These are phyloP conservation scores for Trichophyton rubrum DNA, from an alignment of 2,329 filamentous ascomycete genomes.

Conservation along the genomic window DNA sequence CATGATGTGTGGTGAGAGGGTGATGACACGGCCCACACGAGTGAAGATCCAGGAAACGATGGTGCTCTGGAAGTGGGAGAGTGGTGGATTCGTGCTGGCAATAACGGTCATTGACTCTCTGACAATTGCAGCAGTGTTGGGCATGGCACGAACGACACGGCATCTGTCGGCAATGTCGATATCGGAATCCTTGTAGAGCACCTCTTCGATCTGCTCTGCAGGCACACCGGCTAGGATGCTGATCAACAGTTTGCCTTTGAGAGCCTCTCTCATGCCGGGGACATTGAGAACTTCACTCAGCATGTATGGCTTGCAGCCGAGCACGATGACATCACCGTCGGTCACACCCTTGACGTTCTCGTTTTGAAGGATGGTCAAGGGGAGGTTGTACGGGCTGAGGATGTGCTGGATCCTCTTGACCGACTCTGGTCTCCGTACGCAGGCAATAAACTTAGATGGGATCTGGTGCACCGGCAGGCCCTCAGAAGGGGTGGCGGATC, in stretches of 20 bases:
- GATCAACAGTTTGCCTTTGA: slow-evolving; percentile 68
- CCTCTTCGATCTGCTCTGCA: slow-evolving; percentile 52
- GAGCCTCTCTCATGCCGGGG: slow-evolving; percentile 56
- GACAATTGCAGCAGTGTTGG: slow-evolving; percentile 69
- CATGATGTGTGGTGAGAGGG: slow-evolving; percentile 42
- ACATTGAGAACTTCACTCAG: slow-evolving; percentile 55
- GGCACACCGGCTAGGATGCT: slow-evolving; percentile 70
- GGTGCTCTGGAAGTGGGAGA: slow-evolving; percentile 29
- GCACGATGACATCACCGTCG: slow-evolving; percentile 59
- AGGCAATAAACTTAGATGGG: slow-evolving; percentile 67
- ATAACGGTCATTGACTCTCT: slow-evolving; percentile 76
- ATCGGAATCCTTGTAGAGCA: slow-evolving; percentile 48
- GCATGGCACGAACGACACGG: slow-evolving; percentile 64
- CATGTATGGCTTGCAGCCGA: slow-evolving; percentile 71
- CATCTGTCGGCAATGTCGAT: slow-evolving; percentile 20
- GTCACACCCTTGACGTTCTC: slow-evolving; percentile 57
- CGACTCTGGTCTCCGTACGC: slow-evolving; percentile 58
- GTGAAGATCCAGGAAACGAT: slow-evolving; percentile 48
- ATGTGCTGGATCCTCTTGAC: slow-evolving; percentile 56
- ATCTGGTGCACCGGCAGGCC: slow-evolving; percentile 42
- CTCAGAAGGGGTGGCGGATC: slow-evolving; percentile 25
- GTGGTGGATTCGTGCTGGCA: slow-evolving; percentile 41
- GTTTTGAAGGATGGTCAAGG: slow-evolving; percentile 55
- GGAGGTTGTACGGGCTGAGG: slow-evolving; percentile 49
- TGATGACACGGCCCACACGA: slow-evolving; percentile 36